A percentile compares a stretch with the other conserved stretches of the same genome.
These are phyloP conservation scores for Tagetes patula DNA, from an alignment of 129 eudicot genomes.

Conservation along the genomic window DNA sequence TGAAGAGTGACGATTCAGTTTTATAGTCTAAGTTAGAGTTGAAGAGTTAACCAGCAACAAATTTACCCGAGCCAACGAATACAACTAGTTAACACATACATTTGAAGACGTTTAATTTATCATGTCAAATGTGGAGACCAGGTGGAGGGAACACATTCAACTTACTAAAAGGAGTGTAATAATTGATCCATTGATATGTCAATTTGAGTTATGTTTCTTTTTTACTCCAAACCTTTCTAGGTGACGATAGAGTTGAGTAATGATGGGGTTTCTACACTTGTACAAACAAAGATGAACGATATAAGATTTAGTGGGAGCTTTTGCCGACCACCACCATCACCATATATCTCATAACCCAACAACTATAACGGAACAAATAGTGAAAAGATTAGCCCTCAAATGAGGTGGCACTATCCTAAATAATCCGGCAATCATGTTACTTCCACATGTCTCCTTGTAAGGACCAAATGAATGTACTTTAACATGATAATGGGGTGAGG, in stretches of 20 bases:
- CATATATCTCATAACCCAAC: constrained; percentile 12
- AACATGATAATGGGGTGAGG: neutral
- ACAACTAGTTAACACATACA: too few relatives aligned
- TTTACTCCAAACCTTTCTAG: constrained; percentile 17
- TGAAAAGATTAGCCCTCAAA: neutral
- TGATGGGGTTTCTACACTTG: constrained; percentile 35
- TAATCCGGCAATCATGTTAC: constrained; percentile 10
- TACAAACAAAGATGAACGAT: constrained; percentile 2
- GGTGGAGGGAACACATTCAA: neutral
- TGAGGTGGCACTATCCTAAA: constrained; percentile 28
- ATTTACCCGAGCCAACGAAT: too few relatives aligned
- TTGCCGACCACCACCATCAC: constrained; percentile 24
- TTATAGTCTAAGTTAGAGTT: too few relatives aligned
- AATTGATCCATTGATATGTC: neutral
- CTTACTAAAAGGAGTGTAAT: neutral
- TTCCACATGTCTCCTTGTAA: constrained; percentile 21
- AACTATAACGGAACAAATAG: constrained; percentile 17
- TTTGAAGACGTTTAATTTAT: too few relatives aligned
- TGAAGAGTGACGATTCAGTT: too few relatives aligned
- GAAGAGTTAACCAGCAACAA: too few relatives aligned
- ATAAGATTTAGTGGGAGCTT: constrained; percentile 23
- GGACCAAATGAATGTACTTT: constrained; percentile 18
- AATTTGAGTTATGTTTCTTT: constrained; percentile 9
- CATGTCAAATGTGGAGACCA: too few relatives aligned
- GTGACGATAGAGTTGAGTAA: constrained; percentile 13